Evolutionary conservation across 805 yeast genomes (phyloP), one percentile per base, ranked within the genome.

Genomic region (Wickerhamomyces mucosus): DNA sequence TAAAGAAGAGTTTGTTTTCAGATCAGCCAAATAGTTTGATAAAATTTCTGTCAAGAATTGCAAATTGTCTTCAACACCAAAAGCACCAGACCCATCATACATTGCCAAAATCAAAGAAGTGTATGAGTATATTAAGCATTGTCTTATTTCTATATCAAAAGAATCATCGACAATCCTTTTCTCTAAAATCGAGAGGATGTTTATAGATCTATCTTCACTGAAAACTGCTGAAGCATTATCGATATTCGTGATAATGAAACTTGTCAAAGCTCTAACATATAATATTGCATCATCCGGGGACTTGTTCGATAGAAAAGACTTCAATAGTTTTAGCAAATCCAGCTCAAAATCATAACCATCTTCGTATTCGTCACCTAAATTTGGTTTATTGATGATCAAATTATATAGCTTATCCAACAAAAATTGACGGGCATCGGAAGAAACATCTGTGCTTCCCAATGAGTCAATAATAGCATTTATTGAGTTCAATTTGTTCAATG

Each of bases 51-150:
- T n/a, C 10, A 49, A 27, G 28, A 46, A 42, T 14, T 38, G 37
- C 13, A 43, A 15, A 21, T 32, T 39, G 6, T 29, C 19, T 20
- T 50, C 53, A 24, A 50, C 43, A n/a, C 53, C 53, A 37, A 30
- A 49, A 7, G 46, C 44, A 20, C 53, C 46, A 8, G 54, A 37
- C 4, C 39, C 53, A 36, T 49, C 53, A 29, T 35, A 43, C 2
- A 48, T 36, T 5, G 36, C 43, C 20, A 49, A 29, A 3, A 40
- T 29, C 15, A 49, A 29, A 6, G 50, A 31, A 13, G 44, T 38
- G 23, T 46, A 48, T 1, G 54, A 45, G 23, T 43, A 46, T 10
- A 49, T 35, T 12, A 45, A 34, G 27, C 38, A 45, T 23, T 41
- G 41, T 26, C 36, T 42, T 9, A 29, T n/a, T 4, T 40, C 29